phyloP scores from a whole-genome alignment of 768 basidiomycete species.

The Tylopilus vinaceipallidus region DNA sequence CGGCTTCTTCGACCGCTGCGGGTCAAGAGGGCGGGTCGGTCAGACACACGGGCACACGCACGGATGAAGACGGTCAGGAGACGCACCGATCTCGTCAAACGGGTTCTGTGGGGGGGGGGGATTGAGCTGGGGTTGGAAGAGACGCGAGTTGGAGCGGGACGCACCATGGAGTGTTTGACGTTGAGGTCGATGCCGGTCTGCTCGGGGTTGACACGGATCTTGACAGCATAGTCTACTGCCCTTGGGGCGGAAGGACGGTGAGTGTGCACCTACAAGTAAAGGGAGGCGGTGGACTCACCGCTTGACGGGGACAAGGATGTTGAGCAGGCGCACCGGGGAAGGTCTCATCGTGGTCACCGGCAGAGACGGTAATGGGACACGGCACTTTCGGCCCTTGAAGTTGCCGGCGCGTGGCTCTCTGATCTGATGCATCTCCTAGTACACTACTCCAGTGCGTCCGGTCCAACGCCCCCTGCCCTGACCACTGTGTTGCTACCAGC shows the following conservation, averaged over 20 bases:
- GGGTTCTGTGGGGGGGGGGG: slow-evolving; percentile 65
- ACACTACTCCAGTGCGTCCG: too few relatives aligned
- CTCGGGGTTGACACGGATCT: slow-evolving; percentile 94
- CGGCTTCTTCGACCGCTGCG: slow-evolving; percentile 93
- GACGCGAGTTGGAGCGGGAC: slow-evolving; percentile 20
- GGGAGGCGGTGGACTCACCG: slow-evolving; percentile 59
- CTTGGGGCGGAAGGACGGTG: slow-evolving; percentile 39
- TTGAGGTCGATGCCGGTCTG: slow-evolving; percentile 95
- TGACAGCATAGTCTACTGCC: slow-evolving; percentile 95
- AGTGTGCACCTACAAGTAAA: background rate
- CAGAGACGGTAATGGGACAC: background rate
- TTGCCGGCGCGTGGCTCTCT: too few relatives aligned
- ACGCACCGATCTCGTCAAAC: slow-evolving; percentile 95
- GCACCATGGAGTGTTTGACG: slow-evolving; percentile 98
- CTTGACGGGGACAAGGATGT: slow-evolving; percentile 94
- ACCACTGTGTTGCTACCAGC: too few relatives aligned
- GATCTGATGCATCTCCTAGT: too few relatives aligned
- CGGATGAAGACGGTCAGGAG: background rate
- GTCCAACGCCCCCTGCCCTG: too few relatives aligned
- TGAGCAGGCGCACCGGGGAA: slow-evolving; percentile 66
- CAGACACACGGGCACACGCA: background rate
- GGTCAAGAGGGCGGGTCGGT: background rate
- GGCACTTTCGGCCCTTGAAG: too few relatives aligned
- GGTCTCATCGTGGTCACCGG: slow-evolving; percentile 61
- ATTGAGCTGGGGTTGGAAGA: background rate